Evolutionary conservation across 1,284 basidiomycete species (phyloP), one percentile per base, ranked within the genome.

Genomic region (Pisolithus thermaeus): DNA sequence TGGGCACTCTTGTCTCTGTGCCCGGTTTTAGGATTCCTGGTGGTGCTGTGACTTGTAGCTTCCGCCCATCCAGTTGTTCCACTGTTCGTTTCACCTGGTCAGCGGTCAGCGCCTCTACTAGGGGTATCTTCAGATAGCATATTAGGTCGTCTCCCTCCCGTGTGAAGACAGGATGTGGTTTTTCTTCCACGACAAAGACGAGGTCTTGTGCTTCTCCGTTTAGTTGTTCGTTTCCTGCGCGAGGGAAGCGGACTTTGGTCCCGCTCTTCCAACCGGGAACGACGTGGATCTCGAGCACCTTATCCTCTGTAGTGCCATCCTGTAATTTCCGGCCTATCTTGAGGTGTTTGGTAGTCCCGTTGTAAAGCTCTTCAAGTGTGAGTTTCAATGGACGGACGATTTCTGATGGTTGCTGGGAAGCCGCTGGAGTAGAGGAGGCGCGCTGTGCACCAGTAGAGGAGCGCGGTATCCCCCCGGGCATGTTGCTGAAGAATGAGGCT

Each of bases 181-280:
- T 95, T 70, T 97, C 92, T 68, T 95, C 92, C 8, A 96, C 84
- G 40, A 95, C 81, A 64, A 97, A 96, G 12, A 90, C 88, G 22
- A 97, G 78, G 70, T 90, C 92, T 67, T 92, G 90, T 18, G 86
- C 70, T 54, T 90, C 89, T 5, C 90, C 82, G 28, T 60, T 71
- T n/a, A 78, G 70, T 53, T 82, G 79, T 63, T 97, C 93, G 69
- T 97, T 93, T 3, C 94, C 93, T 6, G 90, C 85, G 20, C 81
- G 79, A 0, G 90, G 83, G 70, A 94, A 97, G 52, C 90, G 84
- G 56, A 97, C 81, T 73, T 95, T 97, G 20, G 94, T 97, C 2
- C 94, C 94, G 58, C 80, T 79, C 73, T 90, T 89, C 87, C 86
- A 91, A 2, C 89, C 89, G 0, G 94, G 90, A 59, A 86, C 83